A percentile compares a stretch with the other conserved stretches of the same genome.
These are phyloP conservation scores for Spathaspora sp. DNA, from an alignment of 1,139 yeast genomes.

Conservation along the genomic window DNA sequence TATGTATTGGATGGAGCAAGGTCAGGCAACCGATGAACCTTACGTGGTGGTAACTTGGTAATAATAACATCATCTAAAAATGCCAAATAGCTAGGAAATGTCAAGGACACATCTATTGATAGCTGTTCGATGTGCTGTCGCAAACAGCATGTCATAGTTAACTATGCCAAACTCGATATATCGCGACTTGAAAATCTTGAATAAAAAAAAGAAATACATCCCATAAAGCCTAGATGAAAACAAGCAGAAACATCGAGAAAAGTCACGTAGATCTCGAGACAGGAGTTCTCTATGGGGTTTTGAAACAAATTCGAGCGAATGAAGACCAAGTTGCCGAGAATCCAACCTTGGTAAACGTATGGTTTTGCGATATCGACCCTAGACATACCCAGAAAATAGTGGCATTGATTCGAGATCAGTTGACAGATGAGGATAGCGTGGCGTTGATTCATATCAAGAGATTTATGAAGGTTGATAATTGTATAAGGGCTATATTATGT, in stretches of 20 bases:
- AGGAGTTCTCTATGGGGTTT: constrained; percentile 46
- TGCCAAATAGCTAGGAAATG: constrained; percentile 10
- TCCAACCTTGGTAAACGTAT: constrained; percentile 46
- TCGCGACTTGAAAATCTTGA: not conserved
- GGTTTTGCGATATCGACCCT: constrained; percentile 50
- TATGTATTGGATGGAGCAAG: constrained; percentile 14
- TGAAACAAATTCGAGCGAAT: constrained; percentile 47
- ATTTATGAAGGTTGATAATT: constrained; percentile 22
- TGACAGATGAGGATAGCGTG: constrained; percentile 27
- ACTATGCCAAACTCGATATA: not conserved
- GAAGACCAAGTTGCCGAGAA: constrained; percentile 16
- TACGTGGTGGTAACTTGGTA: not conserved
- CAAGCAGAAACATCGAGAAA: constrained; percentile 4
- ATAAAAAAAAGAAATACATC: not conserved
- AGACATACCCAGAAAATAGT: constrained; percentile 28
- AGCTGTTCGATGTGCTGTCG: constrained; percentile 1
- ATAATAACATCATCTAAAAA: constrained; percentile 9
- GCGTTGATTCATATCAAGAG: constrained; percentile 35
- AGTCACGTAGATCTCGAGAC: constrained; percentile 43
- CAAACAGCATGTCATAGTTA: not conserved
- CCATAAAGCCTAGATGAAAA: not conserved
- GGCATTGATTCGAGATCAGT: constrained; percentile 24
- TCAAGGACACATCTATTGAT: not conserved
- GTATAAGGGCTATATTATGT: constrained; percentile 29
- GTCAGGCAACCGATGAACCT: constrained; percentile 3